Base-by-base conservation (phyloP, 257 asterid species). In the Petunia axillaris region DNA sequence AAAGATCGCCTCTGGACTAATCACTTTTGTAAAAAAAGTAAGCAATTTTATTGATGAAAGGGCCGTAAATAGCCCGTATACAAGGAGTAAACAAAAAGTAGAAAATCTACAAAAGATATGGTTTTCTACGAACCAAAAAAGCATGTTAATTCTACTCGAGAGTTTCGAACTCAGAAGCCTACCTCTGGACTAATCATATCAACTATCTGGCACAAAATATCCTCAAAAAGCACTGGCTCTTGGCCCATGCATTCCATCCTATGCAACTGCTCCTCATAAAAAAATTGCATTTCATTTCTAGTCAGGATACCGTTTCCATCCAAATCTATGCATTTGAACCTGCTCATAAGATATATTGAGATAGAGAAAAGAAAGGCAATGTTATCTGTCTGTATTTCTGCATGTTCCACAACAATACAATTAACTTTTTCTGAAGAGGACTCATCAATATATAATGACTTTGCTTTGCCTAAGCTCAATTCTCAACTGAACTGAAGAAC, bases 191-290 rank as follows among this genome's bases (percentile, higher is more conserved):
- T 81, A 85, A 96, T 86, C 99, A 96, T 96, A 90, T 96, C 99
- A 84, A 96, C 95, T 80, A 96, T 92, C 89, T 96, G 99, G 87
- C 99, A 96, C 83, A 96, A 88, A 80, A 94, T 93, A 90, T 94
- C 98, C 90, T 96, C 99, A 89, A 94, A 96, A 85, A 96, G 98
- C 60, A 96, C 98, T 87, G 98, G 99, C 88, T 96, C 99, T 85
- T 96, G 99, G 83, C 98, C 97, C 98, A 96, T 96, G 91, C 99
- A 96, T 85, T 96, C 99, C 99, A 96, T 96, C 86, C 99, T 90
- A 85, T 96, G 99, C 90, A 96, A 78, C 87, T 96, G 99, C 88
- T 96, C 99, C 90, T 96, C 99, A 44, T 96, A 96, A 89, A 92
- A 96, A 84, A 96, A 96, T 83, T 96, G 99, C 90, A 96, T 89